Evolutionary conservation across 2,329 filamentous ascomycete species (phyloP), one percentile per base, ranked within the genome.

Genomic region (Talaromyces piceae): DNA sequence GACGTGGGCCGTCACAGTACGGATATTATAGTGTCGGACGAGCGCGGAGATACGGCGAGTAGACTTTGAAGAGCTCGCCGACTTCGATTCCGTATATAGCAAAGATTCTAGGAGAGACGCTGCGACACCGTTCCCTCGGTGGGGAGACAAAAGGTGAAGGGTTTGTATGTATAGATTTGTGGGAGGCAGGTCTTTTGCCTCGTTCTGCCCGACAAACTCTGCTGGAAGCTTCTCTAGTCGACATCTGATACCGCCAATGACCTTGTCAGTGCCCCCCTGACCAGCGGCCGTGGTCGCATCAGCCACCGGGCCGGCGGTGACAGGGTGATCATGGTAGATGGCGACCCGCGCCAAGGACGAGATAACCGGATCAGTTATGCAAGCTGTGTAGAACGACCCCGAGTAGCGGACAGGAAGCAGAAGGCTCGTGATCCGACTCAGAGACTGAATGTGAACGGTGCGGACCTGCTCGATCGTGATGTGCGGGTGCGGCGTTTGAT

Each of bases 361-460:
- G 49, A 73, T 68, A 41, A 77, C 63, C 2, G 74, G 70, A 51
- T 83, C 79, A 2, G 75, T 73, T 61, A 83, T 71, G 37, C 76
- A 81, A 53, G 81, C 78, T 18, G 73, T 75, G 69, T 81, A 85
- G 71, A 84, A 84, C 16, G 71, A 74, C 44, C 77, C 73, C 3
- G 79, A 76, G 60, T 85, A 85, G 49, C 78, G 74, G 51, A 84
- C 78, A 5, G 81, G 82, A 1, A 85, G 72, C 2, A 82, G 73
- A 4, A 82, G 67, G 49, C 74, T 70, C 47, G 78, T 82, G 26
- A 84, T 75, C 16, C 77, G 77, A 59, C 76, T 78, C 62, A 83
- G 73, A 6, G 75, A 74, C 18, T 75, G 73, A 31, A 84, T 70
- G 59, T 81, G 75, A 22, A 71, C 70, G 30, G 73, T 71, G n/a